These are phyloP conservation scores for Fomitiporia mediterranea DNA, from an alignment of 1,284 basidiomycete genomes.

Conservation along the genomic window DNA sequence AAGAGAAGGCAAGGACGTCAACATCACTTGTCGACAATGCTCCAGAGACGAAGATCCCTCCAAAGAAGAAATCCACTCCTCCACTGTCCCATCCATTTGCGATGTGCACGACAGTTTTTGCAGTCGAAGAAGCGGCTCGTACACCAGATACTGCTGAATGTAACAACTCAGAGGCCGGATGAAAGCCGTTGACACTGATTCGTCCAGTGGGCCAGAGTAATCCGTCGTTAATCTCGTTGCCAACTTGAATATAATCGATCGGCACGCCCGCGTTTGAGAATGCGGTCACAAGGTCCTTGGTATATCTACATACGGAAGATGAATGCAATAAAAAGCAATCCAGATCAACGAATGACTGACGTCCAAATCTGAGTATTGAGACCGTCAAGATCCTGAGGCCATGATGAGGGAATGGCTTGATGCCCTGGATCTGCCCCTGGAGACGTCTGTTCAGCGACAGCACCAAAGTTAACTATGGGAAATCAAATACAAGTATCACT, in stretches of 20 bases:
- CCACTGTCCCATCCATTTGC: conserved; percentile 58
- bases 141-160: conserved; percentile 50
- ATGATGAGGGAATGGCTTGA: conserved; percentile 53
- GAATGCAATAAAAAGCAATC: background rate
- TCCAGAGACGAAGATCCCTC: conserved; percentile 49
- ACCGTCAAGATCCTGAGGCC: conserved; percentile 47
- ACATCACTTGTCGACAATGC: conserved; percentile 46
- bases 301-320: conserved; percentile 39
- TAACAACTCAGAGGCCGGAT: conserved; percentile 52
- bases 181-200: conserved; percentile 50
- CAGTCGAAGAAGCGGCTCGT: conserved; percentile 37
- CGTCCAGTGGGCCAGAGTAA: conserved; percentile 57
- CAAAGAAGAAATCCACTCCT: conserved; percentile 45
- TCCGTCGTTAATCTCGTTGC: conserved; percentile 30
- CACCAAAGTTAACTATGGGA: background rate
- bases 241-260: conserved; percentile 46
- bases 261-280: conserved; percentile 52
- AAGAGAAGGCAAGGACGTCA: conserved; percentile 59
- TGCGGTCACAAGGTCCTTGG: conserved; percentile 43
- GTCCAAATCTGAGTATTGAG: conserved; percentile 52
- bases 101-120: conserved; percentile 55
- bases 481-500: conserved; percentile 52
- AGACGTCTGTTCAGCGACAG: background rate
- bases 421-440: conserved; percentile 60
- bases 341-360: conserved; percentile 31